Conservation (phyloP, 805 yeast species). For the Pichia pseudocactophila region DNA sequence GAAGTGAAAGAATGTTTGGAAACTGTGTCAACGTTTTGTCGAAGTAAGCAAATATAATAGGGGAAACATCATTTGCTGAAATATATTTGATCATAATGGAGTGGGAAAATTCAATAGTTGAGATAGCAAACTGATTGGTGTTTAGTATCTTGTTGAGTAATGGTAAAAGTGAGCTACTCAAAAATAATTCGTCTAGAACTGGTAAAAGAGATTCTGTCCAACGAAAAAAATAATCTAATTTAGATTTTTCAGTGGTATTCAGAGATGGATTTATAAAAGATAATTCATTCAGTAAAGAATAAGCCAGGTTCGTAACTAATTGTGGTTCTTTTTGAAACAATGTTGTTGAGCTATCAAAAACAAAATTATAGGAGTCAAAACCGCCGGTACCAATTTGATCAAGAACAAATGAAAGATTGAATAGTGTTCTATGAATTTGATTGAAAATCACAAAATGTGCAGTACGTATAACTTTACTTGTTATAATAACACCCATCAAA, state of each 20-base stretch:
- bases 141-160: constrained; percentile 20
- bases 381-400: constrained; percentile 56
- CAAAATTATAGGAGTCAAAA: constrained; percentile 54
- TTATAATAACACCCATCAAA: constrained; percentile 19
- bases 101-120: constrained; percentile 52
- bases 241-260: constrained; percentile 29
- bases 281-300: constrained; percentile 9
- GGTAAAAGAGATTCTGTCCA: constrained; percentile 37
- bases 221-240: constrained; percentile 38
- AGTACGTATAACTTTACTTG: constrained; percentile 19
- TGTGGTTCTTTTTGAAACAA: constrained; percentile 20
- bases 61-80: constrained; percentile 15
- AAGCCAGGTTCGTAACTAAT: constrained; percentile 20
- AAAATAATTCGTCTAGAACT: constrained; percentile 29
- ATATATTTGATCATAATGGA: constrained; percentile 40
- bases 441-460: neutral
- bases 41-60: constrained; percentile 2
- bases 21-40: constrained; percentile 38
- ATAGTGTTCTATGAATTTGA: constrained; percentile 29
- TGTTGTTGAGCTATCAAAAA: constrained; percentile 33
- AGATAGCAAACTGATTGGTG: constrained; percentile 14
- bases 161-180: constrained; percentile 19
- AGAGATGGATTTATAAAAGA: constrained; percentile 19
- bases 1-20: constrained; percentile 43
- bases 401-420: constrained; percentile 38